phyloP scores from a whole-genome alignment of 2,329 filamentous ascomycete genomes.

The Berkeleyomyces basicola region DNA sequence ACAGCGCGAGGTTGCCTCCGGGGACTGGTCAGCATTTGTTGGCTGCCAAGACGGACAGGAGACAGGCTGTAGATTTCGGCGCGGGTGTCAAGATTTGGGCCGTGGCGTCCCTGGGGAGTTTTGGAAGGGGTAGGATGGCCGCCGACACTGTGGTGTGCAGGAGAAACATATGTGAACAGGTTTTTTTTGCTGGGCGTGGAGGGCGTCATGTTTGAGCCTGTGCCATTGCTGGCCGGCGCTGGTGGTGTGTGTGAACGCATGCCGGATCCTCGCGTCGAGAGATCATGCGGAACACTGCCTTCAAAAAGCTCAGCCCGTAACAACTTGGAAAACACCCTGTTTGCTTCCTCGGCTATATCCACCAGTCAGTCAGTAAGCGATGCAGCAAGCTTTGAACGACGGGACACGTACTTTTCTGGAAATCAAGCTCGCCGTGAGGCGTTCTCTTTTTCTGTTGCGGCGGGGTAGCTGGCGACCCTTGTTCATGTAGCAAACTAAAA shows the following conservation, averaged over 20 bases:
- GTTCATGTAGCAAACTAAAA: conserved; percentile 81
- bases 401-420: conserved; percentile 60
- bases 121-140: conserved; percentile 79
- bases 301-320: conserved; percentile 88
- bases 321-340: conserved; percentile 76
- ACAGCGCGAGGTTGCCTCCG: conserved; percentile 77
- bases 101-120: conserved; percentile 76
- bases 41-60: conserved; percentile 80
- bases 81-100: conserved; percentile 71
- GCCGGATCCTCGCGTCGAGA: conserved; percentile 10
- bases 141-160: conserved; percentile 51
- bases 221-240: conserved; percentile 38
- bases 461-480: conserved; percentile 81
- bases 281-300: conserved; percentile 61
- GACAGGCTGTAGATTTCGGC: conserved; percentile 94
- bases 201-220: conserved; percentile 67
- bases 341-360: conserved; percentile 67
- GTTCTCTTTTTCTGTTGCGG: conserved; percentile 71
- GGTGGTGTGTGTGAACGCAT: conserved; percentile 58
- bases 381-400: background rate
- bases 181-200: conserved; percentile 89
- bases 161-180: conserved; percentile 79
- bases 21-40: conserved; percentile 82
- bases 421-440: conserved; percentile 80
- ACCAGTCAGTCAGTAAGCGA: background rate